A percentile compares a stretch with the other conserved stretches of the same genome.
Evolutionary conservation across 805 yeast species (phyloP).

Genomic region (Ogataea nitratoaversa): DNA sequence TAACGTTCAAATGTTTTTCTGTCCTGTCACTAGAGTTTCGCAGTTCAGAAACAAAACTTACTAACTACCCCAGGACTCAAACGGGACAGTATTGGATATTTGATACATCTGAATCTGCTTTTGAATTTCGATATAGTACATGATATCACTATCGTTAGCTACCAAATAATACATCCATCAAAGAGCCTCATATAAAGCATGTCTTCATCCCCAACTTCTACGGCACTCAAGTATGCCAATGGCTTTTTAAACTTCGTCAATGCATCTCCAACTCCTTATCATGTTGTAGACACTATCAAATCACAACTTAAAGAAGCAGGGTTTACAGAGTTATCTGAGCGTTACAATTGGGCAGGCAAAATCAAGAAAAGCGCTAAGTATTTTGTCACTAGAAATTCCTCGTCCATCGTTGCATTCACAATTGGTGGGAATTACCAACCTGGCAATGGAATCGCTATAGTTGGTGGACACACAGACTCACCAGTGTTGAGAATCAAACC

Average conservation of each 20-base stretch:
- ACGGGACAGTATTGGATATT: no score
- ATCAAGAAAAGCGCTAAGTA: constrained; percentile 60
- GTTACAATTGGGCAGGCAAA: constrained; percentile 60
- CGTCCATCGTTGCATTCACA: constrained; percentile 83
- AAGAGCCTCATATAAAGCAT: no score
- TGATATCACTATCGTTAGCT: no score
- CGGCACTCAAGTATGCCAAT: constrained; percentile 36
- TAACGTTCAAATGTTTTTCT: no score
- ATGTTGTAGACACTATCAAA: constrained; percentile 72
- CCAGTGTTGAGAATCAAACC: constrained; percentile 91
- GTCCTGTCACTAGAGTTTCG: no score
- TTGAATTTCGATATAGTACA: no score
- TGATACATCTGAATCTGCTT: no score
- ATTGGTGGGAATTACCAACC: constrained; percentile 70
- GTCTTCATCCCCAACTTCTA: not conserved
- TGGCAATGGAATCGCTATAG: constrained; percentile 81
- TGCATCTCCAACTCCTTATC: constrained; percentile 90
- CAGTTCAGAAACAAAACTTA: no score
- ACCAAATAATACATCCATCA: not conserved
- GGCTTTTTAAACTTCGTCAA: constrained; percentile 78
- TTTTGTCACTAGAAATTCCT: constrained; percentile 84
- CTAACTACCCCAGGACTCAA: no score
- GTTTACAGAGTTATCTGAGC: constrained; percentile 69
- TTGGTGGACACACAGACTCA: constrained; percentile 96
- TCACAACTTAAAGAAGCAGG: constrained; percentile 55